These are phyloP conservation scores for Pestalotiopsis fici DNA, from an alignment of 2,329 filamentous ascomycete genomes.

Conservation along the genomic window DNA sequence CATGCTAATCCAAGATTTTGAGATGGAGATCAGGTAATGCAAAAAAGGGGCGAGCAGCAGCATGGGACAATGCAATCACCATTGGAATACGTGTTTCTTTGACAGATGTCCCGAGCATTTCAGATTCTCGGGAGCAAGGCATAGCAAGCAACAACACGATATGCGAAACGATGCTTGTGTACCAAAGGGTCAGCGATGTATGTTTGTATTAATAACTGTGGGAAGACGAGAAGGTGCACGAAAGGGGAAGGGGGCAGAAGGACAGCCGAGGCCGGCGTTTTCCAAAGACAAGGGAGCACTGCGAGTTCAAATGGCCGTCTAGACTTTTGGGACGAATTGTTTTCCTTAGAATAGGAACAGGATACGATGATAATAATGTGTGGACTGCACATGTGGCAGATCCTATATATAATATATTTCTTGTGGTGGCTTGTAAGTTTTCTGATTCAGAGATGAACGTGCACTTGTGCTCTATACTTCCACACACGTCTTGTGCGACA, in stretches of 20 bases:
- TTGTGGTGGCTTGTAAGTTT: background rate
- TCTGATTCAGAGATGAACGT: background rate
- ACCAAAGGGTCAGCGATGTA: background rate
- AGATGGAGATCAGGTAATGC: background rate
- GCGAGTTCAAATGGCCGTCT: background rate
- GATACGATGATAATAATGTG: slow-evolving; percentile 1
- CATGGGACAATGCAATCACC: background rate
- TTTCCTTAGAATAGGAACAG: background rate
- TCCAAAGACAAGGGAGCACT: background rate
- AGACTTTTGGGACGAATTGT: background rate
- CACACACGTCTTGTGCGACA: background rate
- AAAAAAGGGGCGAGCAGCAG: background rate
- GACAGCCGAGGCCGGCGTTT: background rate
- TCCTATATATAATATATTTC: background rate
- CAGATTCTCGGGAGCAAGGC: background rate
- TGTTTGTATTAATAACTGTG: background rate
- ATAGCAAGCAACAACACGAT: slow-evolving; percentile 10
- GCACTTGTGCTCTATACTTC: background rate
- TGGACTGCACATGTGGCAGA: background rate
- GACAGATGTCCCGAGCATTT: slow-evolving; percentile 6
- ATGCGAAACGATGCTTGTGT: background rate
- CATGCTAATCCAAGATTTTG: background rate
- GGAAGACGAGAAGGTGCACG: background rate
- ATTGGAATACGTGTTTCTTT: slow-evolving; percentile 12
- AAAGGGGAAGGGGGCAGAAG: background rate